Evolutionary conservation across 176 grass and related monocot genomes (phyloP), one percentile per base, ranked within the genome.

Genomic region (Ampelocalamus luodianensis): DNA sequence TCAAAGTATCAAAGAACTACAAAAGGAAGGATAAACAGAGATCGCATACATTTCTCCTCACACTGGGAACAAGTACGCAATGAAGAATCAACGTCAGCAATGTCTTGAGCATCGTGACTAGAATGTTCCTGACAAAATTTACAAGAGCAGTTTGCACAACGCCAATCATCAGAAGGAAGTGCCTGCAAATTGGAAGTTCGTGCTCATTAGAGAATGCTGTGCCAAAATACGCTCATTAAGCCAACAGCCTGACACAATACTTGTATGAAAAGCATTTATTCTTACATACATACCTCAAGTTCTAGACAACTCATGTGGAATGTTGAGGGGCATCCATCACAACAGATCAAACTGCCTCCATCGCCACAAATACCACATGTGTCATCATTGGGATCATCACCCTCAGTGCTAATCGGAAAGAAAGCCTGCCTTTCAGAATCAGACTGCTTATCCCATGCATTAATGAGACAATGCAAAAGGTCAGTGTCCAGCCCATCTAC

Each of bases 321-420:
- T 42, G 96, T 96, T 48, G 96, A 96, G 37, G 96, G 96, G 67
- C 97, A 99, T 74, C 90, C 87, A 54, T 99, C 97, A 82, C 97
- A 99, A 76, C 97, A 99, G 77, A 99, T 92, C 83, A 99, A 83
- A 87, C 89, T 77, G 42, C 97, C 97, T 51, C 97, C 97, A 92
- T 99, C 97, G 1, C 97, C 91, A 18, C 97, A 99, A 83, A 99
- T 91, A 65, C 97, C 93, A 92, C 97, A 99, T 7, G 93, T 94
- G 86, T 99, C 97, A 88, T 99, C 97, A 79, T 91, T 94, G 42
- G 91, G 91, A 72, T 99, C 97, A 79, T 90, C 91, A 11, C 88
- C 92, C 72, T 87, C 89, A 22, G 71, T 75, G 85, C 79, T 84
- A 50, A 93, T 79, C 78, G 69, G 34, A 85, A 93, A 98, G 85